Evolutionary conservation across 2,329 filamentous ascomycete species (phyloP), one percentile per base, ranked within the genome.

Genomic region (Geosmithia flava): DNA sequence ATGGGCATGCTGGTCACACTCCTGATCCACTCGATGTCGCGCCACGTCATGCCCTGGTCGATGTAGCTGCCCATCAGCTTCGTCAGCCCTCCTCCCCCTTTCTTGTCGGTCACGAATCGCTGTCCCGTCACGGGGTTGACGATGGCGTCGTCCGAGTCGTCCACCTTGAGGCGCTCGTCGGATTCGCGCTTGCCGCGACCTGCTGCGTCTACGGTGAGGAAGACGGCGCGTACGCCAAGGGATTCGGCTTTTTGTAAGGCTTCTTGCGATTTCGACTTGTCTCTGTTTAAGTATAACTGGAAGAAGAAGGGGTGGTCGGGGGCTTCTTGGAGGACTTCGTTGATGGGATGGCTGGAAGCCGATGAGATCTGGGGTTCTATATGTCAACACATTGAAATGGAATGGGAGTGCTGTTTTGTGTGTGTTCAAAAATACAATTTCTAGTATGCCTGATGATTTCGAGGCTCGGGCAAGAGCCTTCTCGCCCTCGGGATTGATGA

Each of bases 11-110:
- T 58, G 69, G 72, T 67, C 7, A 40, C 37, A 5, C 37, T 20
- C 42, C 80, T 75, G 37, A 85, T 59, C 80, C 81, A 86, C 8
- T 70, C 66, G 2, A 85, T 68, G 58, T 83, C 83, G 47, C 76
- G 70, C 46, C 46, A 47, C 80, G 86, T 70, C n/a, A 80, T 63
- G n/a, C 72, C 69, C 5, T 76, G 56, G 57, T 82, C 79, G 55
- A 83, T 71, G 61, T 75, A 77, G 33, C 63, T 43, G 3, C 39
- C 74, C 71, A 81, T 73, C 50, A 75, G 64, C 48, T 80, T 58
- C 19, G 76, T 70, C 48, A 80, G 55, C 11, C 76, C 72, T 1
- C 74, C 70, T 30, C 79, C 79, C 53, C 77, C 70, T 27, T 27
- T 3, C 44, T 60, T 54, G 58, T 79, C 77, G 2, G 41, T 42